A percentile compares a stretch with the other conserved stretches of the same genome.
Conservation (phyloP, 2,329 filamentous ascomycete genomes). For the Venturia aucupariae region DNA sequence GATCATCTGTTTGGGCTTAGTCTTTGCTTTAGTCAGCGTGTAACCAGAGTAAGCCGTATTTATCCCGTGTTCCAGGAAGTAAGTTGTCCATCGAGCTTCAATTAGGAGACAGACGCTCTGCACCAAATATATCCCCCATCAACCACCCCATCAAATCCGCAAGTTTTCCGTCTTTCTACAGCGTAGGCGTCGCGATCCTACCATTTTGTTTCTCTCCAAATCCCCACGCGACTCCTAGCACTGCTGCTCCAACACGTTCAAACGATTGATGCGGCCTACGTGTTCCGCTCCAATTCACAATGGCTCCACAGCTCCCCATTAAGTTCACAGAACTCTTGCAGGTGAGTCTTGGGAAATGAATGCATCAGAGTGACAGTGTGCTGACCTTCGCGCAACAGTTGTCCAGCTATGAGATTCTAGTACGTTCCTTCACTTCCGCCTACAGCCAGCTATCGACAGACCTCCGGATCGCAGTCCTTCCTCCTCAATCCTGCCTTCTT, state of each 20-base stretch:
- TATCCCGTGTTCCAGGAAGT: background rate
- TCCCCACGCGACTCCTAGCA: background rate
- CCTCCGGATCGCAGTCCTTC: background rate
- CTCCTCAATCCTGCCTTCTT: background rate
- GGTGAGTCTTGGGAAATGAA: constrained; percentile 34
- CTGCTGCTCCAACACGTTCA: constrained; percentile 4
- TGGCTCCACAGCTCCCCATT: constrained; percentile 66
- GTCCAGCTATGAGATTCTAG: constrained; percentile 39
- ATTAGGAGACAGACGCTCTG: background rate
- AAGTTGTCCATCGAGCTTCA: background rate
- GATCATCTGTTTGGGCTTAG: background rate
- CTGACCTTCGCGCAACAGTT: constrained; percentile 31
- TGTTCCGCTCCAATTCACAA: constrained; percentile 24
- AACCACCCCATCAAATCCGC: background rate
- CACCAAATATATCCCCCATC: constrained; percentile 2
- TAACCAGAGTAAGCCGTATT: too few species aligned
- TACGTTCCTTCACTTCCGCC: constrained; percentile 20
- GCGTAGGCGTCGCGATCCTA: constrained; percentile 1
- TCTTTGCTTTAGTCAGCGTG: background rate
- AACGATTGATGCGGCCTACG: constrained; percentile 7
- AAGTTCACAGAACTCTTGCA: constrained; percentile 89
- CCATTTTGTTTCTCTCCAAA: background rate
- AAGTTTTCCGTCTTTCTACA: background rate
- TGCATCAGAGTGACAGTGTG: constrained; percentile 13
- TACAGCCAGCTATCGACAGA: background rate